phyloP scores from a whole-genome alignment of 1,139 yeast species.

The Diutina mesorugosa region DNA sequence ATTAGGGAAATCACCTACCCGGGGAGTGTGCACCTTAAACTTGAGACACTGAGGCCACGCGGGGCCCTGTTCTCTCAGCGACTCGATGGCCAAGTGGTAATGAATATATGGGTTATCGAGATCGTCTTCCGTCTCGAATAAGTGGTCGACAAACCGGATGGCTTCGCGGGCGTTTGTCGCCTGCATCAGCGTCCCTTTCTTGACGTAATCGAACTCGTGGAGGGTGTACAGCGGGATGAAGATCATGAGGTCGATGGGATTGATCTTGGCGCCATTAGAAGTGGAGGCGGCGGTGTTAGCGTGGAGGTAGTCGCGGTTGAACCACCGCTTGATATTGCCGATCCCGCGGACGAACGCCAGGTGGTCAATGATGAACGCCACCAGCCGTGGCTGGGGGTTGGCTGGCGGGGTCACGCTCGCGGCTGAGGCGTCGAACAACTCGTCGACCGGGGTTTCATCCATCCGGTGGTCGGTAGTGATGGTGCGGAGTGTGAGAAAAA shows the following conservation, averaged over 20 bases:
- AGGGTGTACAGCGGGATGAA: constrained; percentile 43
- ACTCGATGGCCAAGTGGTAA: constrained; percentile 17
- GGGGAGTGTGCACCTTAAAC: constrained; percentile 33
- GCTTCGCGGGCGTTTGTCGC: constrained; percentile 49
- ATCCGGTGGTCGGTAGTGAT: neutral
- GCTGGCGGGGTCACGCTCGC: neutral
- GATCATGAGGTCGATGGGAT: constrained; percentile 14
- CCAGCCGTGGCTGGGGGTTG: constrained; percentile 2
- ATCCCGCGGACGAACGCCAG: constrained; percentile 48
- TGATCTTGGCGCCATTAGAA: neutral
- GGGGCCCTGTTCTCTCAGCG: constrained; percentile 31
- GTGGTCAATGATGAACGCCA: constrained; percentile 40
- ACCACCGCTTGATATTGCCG: constrained; percentile 48
- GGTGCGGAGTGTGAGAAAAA: neutral
- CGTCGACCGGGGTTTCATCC: neutral
- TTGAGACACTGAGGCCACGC: constrained; percentile 35
- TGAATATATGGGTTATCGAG: constrained; percentile 6
- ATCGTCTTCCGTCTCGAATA: constrained; percentile 12
- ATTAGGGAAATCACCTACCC: constrained; percentile 33
- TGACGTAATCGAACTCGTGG: constrained; percentile 41
- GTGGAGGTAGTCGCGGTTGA: constrained; percentile 23
- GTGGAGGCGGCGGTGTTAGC: constrained; percentile 6
- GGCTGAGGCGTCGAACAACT: neutral
- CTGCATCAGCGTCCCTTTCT: constrained; percentile 39
- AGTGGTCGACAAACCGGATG: constrained; percentile 36